Base-by-base conservation (phyloP, 306 rosid genomes). In the Biancaea sappan region DNA sequence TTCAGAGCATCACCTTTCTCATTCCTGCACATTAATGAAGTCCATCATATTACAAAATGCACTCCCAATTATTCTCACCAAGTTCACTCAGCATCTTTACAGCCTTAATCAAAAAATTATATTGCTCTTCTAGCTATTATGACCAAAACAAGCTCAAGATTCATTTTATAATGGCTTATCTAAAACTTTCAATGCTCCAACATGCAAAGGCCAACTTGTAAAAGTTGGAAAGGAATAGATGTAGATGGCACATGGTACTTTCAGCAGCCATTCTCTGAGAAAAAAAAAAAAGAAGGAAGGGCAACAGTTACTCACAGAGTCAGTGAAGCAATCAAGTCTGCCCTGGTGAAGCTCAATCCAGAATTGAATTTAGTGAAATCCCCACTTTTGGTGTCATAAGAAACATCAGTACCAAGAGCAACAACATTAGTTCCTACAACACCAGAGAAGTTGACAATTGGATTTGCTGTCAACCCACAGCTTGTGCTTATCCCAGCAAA, bases 381-480 rank as follows among this genome's bases (percentile, higher is more conserved):
- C 19, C 98, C 96, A 26, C 51, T 72, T 69, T 91, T 90, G 70
- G 91, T 74, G 72, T 94, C 98, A 59, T 74, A 91, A 38, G 98
- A 85, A 51, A 94, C 32, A 90, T 94, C 98, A 2, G 91, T 82
- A 60, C 98, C 98, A 54, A 94, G 68, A 24, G 97, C 86, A 80
- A 84, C 50, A 44, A 63, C 74, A 22, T 88, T 86, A 15, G 91
- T 81, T 71, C 98, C 98, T 2, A 94, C 10, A 61, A 91, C 97
- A 77, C 95, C 89, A 10, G 98, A 90, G 62, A 94, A 80, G 85
- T 94, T 91, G 54, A 91, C 88, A 77, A 88, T 38, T 60, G 98
- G 98, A 61, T 90, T 94, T 44, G 95, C 93, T 59, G 97, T 90
- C 91, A 94, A 78, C 83, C 98, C 98, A 83, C 91, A 16, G 5